Conservation (phyloP, 2,329 filamentous ascomycete species). For the Lachnellula subtilissima region DNA sequence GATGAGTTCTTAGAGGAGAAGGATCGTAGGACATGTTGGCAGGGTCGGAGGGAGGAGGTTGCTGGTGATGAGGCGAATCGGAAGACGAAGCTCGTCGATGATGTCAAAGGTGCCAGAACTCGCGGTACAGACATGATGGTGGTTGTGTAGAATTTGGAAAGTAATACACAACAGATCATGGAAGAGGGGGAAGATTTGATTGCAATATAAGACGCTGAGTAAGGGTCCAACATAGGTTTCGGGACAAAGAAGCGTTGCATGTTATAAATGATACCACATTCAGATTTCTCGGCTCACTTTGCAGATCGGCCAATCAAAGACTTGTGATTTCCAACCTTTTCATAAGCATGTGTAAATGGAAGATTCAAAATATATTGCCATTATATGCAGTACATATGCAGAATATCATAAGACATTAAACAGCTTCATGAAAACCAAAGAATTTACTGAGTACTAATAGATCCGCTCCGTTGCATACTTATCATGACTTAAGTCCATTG, state of each 20-base stretch:
- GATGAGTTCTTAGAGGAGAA: slow-evolving; percentile 43
- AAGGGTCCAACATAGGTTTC: neutral
- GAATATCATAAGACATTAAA: neutral
- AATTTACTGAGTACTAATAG: too few species aligned
- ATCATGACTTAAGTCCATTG: too few species aligned
- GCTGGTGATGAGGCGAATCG: slow-evolving; percentile 26
- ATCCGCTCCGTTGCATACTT: neutral
- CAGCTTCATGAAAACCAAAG: neutral
- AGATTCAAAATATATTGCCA: neutral
- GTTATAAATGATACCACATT: neutral
- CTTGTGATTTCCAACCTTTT: neutral
- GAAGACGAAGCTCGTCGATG: slow-evolving; percentile 26
- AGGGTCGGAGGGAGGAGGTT: slow-evolving; percentile 34
- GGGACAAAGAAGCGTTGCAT: neutral
- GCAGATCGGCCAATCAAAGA: slow-evolving; percentile 3
- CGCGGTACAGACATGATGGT: slow-evolving; percentile 28
- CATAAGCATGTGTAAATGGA: neutral
- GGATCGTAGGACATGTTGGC: slow-evolving; percentile 37
- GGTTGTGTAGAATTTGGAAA: neutral
- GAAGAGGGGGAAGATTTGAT: neutral
- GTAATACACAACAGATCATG: neutral
- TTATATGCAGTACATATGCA: neutral
- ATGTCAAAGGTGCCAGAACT: slow-evolving; percentile 28
- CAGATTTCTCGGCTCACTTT: slow-evolving; percentile 2
- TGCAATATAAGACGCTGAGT: slow-evolving; percentile 1